Percentiles rank a stretch among this genome's conserved stretches.
Conservation (phyloP, 805 yeast species). For the Komagataella phaffii region DNA sequence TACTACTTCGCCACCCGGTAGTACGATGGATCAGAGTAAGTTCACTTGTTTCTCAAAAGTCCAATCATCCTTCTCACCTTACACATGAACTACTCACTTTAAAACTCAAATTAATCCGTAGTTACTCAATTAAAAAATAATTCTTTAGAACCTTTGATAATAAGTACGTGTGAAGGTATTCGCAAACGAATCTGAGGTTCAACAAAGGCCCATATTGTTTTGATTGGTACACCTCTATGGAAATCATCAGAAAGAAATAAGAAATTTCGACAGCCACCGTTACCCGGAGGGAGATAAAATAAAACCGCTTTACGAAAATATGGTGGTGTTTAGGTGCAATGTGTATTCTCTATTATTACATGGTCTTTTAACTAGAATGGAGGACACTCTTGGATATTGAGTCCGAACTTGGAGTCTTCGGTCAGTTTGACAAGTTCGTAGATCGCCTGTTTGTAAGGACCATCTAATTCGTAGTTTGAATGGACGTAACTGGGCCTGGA, state of each 20-base stretch:
- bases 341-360: background rate
- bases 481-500: constrained; percentile 82
- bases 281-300: background rate
- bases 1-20: background rate
- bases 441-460: constrained; percentile 29
- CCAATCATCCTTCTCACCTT: background rate
- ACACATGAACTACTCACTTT: background rate
- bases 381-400: constrained; percentile 48
- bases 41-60: background rate
- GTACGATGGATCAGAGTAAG: background rate
- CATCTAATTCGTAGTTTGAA: constrained; percentile 49
- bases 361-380: constrained; percentile 26
- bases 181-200: background rate
- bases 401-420: constrained; percentile 60
- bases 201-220: background rate
- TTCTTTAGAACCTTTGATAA: background rate
- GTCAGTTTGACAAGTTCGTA: constrained; percentile 42
- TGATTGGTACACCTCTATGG: background rate
- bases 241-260: background rate
- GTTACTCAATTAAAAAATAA: background rate
- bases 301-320: too few species aligned
- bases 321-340: background rate
- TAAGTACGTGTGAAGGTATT: background rate
- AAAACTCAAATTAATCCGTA: background rate
- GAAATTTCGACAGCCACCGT: background rate